A percentile compares a stretch with the other conserved stretches of the same genome.
These are phyloP conservation scores for Byssoonygena ceratinophila DNA, from an alignment of 2,329 filamentous ascomycete genomes.

Conservation along the genomic window DNA sequence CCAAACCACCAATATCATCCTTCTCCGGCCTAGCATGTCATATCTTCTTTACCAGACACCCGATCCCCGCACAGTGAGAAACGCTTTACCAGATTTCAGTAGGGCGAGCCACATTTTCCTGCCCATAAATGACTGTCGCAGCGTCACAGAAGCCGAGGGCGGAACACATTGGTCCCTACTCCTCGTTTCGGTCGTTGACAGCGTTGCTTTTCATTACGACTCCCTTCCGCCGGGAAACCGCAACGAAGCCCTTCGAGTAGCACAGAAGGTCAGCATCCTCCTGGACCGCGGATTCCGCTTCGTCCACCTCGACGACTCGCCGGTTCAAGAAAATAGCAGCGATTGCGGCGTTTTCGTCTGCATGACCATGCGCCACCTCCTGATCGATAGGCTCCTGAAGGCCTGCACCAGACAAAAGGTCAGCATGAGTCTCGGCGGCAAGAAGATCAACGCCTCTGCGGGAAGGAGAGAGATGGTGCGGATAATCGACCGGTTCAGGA, in stretches of 20 bases:
- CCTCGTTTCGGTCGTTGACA: constrained; percentile 76
- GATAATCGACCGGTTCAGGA: constrained; percentile 76
- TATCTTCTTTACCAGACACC: constrained; percentile 74
- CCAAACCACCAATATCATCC: constrained; percentile 73
- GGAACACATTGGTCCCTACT: constrained; percentile 93
- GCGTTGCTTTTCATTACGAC: constrained; percentile 94
- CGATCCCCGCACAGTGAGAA: constrained; percentile 47
- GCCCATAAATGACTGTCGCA: constrained; percentile 80
- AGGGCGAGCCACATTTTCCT: constrained; percentile 86
- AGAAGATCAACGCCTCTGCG: constrained; percentile 66
- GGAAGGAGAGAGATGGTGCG: constrained; percentile 83
- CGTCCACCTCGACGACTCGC: constrained; percentile 70
- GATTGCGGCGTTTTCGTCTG: constrained; percentile 97
- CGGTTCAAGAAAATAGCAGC: constrained; percentile 81
- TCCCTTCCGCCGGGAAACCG: constrained; percentile 67
- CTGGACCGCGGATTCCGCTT: constrained; percentile 59
- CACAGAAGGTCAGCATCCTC: constrained; percentile 57
- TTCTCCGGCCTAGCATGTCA: constrained; percentile 85
- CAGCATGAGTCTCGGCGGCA: constrained; percentile 83
- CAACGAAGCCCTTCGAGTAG: constrained; percentile 58
- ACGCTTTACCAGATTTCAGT: constrained; percentile 69
- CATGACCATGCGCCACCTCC: constrained; percentile 84
- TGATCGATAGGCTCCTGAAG: constrained; percentile 69
- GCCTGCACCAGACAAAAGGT: constrained; percentile 77
- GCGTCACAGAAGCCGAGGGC: constrained; percentile 67